Base-by-base conservation (phyloP, 2,329 filamentous ascomycete species). In the Cordyceps fumosorosea region DNA sequence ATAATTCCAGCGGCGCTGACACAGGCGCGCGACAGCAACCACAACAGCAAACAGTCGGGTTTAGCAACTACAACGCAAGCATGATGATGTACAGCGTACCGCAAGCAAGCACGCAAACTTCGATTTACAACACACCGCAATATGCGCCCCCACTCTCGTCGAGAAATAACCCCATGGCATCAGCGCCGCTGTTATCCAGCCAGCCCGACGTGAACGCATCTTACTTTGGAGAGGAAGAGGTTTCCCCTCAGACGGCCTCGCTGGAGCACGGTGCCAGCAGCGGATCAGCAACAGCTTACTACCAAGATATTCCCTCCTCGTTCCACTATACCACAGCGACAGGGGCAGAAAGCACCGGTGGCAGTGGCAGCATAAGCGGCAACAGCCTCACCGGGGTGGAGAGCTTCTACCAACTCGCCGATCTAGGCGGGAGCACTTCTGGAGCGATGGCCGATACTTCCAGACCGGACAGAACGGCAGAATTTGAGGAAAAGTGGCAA, bases 41-140 rank as follows among this genome's bases (percentile, higher is more conserved):
- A 8, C 47, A 59, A 37, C 56, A 59, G 47, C 81, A 81, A 69
- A 75, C 81, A 65, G 81, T 81, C 68, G 74, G 74, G 67, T 87
- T 85, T 69, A 75, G 77, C 70, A 78, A 78, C 74, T 89, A 84
- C 79, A 86, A 79, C 69, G 76, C 86, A 60, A 78, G 84, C 61
- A 84, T 84, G 66, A 86, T 93, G 78, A 88, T 95, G 83, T 96
- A 96, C 80, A 88, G 87, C 77, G 88, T 93, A 70, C 79, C 82
- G 71, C 86, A 87, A 72, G 79, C 85, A 70, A 79, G 78, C 65
- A 77, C 81, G 66, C 84, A 85, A 76, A 80, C 78, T 77, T 74
- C 84, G 78, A 80, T 88, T 76, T 96, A 96, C 78, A 89, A 93
- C 75, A 79, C 85, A 71, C 85, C 87, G 73, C 88, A 88, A 16